phyloP scores from a whole-genome alignment of 1,139 yeast genomes.

The Pichia sp. region DNA sequence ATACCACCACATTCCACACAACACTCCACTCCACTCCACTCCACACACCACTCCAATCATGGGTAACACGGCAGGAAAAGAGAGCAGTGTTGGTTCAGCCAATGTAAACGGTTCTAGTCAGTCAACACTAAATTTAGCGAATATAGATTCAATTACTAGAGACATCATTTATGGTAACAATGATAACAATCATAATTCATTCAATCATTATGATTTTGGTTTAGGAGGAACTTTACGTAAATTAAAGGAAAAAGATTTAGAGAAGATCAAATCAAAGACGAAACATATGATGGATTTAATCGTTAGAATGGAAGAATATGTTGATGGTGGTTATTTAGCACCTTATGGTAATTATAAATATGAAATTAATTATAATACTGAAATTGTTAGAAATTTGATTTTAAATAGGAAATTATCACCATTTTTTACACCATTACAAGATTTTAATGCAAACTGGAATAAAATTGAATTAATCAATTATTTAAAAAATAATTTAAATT shows the following conservation, averaged over 20 bases:
- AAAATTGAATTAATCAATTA: constrained; percentile 60
- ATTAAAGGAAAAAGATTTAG: constrained; percentile 26
- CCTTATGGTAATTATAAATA: constrained; percentile 82
- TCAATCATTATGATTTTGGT: constrained; percentile 10
- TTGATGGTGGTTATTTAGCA: constrained; percentile 76
- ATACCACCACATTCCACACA: background rate
- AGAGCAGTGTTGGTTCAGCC: background rate
- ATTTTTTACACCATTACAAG: constrained; percentile 83
- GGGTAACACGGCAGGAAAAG: background rate
- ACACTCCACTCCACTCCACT: too few relatives aligned
- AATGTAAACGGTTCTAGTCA: background rate
- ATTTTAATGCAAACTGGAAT: constrained; percentile 67
- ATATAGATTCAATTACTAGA: constrained; percentile 13
- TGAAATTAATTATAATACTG: constrained; percentile 67
- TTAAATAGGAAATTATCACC: constrained; percentile 72
- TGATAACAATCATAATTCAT: constrained; percentile 11
- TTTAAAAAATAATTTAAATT: constrained; percentile 39
- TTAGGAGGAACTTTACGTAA: background rate
- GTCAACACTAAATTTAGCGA: background rate
- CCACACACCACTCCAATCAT: background rate
- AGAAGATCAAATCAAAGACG: constrained; percentile 46
- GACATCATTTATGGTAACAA: constrained; percentile 12
- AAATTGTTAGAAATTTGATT: constrained; percentile 61
- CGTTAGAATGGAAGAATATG: constrained; percentile 52
- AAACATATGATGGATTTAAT: constrained; percentile 49